A percentile compares a stretch with the other conserved stretches of the same genome.
Evolutionary conservation across 1,284 basidiomycete genomes (phyloP).

Genomic region (Tilletia walkeri): DNA sequence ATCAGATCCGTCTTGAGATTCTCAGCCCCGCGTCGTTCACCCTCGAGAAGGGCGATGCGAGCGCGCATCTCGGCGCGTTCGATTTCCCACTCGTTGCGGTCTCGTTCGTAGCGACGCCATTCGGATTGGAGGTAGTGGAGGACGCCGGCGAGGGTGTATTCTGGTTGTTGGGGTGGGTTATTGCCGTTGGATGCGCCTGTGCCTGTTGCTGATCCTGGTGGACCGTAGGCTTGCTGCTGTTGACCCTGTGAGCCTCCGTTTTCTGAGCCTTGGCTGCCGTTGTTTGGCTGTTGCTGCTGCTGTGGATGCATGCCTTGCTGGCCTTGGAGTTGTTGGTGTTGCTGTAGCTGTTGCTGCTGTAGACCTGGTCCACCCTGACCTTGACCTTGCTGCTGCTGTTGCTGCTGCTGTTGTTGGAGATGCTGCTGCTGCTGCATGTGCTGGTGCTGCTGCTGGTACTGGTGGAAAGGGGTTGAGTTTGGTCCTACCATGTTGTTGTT

Average conservation of each 20-base stretch:
- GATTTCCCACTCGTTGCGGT: constrained; percentile 99
- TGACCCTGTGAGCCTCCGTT: neutral
- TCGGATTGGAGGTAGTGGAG: constrained; percentile 97
- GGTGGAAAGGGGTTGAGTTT: constrained; percentile 11
- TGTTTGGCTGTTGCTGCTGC: neutral
- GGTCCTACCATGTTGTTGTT: constrained; percentile 8
- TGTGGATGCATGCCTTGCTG: neutral
- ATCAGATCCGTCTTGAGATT: constrained; percentile 94
- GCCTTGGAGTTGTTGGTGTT: neutral
- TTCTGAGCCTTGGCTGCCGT: neutral
- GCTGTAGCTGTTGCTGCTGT: constrained; percentile 9
- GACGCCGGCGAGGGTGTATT: constrained; percentile 78
- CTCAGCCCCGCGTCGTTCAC: constrained; percentile 91
- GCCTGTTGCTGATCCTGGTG: constrained; percentile 53
- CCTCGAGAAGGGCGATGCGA: constrained; percentile 93
- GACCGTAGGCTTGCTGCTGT: constrained; percentile 31
- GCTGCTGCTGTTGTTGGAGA: neutral
- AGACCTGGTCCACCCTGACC: too few relatives aligned
- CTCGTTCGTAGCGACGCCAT: constrained; percentile 86
- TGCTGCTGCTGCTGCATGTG: constrained; percentile 4
- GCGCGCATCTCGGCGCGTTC: constrained; percentile 98
- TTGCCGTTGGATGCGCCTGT: constrained; percentile 61
- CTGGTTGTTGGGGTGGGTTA: constrained; percentile 17
- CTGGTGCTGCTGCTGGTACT: constrained; percentile 16
- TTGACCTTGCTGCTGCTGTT: neutral